A percentile compares a stretch with the other conserved stretches of the same genome.
phyloP scores from a whole-genome alignment of 1,139 yeast species.

The Debaryomycetaceae sp. region DNA sequence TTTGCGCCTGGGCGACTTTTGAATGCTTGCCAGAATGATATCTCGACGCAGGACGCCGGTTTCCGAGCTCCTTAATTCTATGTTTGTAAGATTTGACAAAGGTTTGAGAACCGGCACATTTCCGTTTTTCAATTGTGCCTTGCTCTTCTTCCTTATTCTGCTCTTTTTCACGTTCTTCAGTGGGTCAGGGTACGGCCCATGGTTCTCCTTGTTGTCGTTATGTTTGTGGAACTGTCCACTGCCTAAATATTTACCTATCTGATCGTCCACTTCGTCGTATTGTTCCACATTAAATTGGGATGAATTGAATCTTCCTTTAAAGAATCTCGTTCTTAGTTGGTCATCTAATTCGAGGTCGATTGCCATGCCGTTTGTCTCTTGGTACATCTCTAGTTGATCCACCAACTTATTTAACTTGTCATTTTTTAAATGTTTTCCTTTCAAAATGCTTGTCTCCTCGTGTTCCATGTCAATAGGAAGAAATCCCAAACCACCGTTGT shows the following conservation, averaged over 20 bases:
- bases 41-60: neutral
- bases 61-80: conserved; percentile 12
- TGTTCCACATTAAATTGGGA: conserved; percentile 12
- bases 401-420: conserved; percentile 38
- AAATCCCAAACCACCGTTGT: neutral
- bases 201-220: conserved; percentile 36
- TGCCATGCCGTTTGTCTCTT: conserved; percentile 12
- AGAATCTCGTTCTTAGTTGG: conserved; percentile 44
- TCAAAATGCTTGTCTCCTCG: neutral
- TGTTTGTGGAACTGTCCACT: conserved; percentile 3
- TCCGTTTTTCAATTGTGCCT: conserved; percentile 19
- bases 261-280: conserved; percentile 27
- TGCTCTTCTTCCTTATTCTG: conserved; percentile 22
- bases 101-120: conserved; percentile 32
- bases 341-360: conserved; percentile 42
- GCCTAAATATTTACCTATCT: conserved; percentile 25
- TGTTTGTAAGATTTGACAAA: conserved; percentile 18
- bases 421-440: conserved; percentile 19
- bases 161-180: conserved; percentile 18
- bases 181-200: conserved; percentile 26
- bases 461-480: neutral
- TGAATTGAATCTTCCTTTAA: conserved; percentile 34
- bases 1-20: conserved; percentile 31
- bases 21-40: neutral
- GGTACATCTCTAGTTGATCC: conserved; percentile 18